Conservation (phyloP, 208 protist species). For the Wallacemonas sp. region DNA sequence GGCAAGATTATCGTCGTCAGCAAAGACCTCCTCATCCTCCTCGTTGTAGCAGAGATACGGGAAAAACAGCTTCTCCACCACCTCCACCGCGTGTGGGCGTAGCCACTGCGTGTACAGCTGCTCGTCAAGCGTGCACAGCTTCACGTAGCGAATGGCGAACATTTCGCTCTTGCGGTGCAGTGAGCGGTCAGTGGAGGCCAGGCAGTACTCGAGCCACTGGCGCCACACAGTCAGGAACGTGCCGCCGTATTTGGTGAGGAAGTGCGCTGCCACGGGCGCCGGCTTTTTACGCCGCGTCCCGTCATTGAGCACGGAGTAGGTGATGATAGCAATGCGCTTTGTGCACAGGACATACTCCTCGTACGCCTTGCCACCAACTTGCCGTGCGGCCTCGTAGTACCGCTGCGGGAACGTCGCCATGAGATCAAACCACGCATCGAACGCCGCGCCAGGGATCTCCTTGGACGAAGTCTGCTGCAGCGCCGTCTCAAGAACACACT, state of each 20-base stretch:
- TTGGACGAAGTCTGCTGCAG: slow-evolving; percentile 48
- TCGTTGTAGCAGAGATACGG: slow-evolving; percentile 78
- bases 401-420: slow-evolving; percentile 66
- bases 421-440: slow-evolving; percentile 65
- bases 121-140: slow-evolving; percentile 71
- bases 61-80: slow-evolving; percentile 82
- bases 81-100: slow-evolving; percentile 54
- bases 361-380: slow-evolving; percentile 56
- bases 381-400: slow-evolving; percentile 45
- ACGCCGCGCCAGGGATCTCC: slow-evolving; percentile 35
- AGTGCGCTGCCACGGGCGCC: slow-evolving; percentile 65
- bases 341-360: slow-evolving; percentile 72
- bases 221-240: slow-evolving; percentile 69
- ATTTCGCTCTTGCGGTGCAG: slow-evolving; percentile 75
- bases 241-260: slow-evolving; percentile 34
- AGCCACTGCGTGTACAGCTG: slow-evolving; percentile 64
- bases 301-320: slow-evolving; percentile 73
- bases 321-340: slow-evolving; percentile 83
- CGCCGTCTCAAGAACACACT: slow-evolving; percentile 71
- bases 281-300: slow-evolving; percentile 74
- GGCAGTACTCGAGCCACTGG: slow-evolving; percentile 71
- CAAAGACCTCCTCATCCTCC: slow-evolving; percentile 81
- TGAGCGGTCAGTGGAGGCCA: slow-evolving; percentile 35
- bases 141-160: slow-evolving; percentile 81
- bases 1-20: slow-evolving; percentile 63